Base-by-base conservation (phyloP, 2,329 filamentous ascomycete species). In the Exserohilum rostratum region DNA sequence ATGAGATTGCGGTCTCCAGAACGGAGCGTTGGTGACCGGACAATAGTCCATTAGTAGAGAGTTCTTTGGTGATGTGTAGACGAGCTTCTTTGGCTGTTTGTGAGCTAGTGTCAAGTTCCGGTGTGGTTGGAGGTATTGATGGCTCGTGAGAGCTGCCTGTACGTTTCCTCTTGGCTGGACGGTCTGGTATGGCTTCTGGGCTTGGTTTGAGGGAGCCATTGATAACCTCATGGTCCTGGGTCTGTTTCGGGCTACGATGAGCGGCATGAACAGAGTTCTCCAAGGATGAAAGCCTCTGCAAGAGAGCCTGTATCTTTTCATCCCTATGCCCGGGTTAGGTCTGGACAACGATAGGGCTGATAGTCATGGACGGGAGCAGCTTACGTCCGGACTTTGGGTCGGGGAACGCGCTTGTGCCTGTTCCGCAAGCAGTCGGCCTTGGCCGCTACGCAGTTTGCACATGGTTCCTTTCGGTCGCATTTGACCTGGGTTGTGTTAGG, bases 391-490 rank as follows among this genome's bases (percentile, higher is more conserved):
- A 64, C 53, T 52, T 67, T 70, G 12, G 66, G 65, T 15, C 62
- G 64, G 29, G 64, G 60, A 46, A 59, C 47, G 15, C 65, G 62
- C 43, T 70, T 71, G 45, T 69, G 64, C 25, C 69, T 64, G 27
- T 68, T 70, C 13, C 71, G 68, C n/a, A 73, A 61, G 46, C 70
- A 74, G 10, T 69, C 58, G 6, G 56, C 55, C 46, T 68, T 68
- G 7, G 66, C 59, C 27, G 46, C 50, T 42, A 62, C 39, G 39
- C 71, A 74, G 35, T 69, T 72, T 25, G 59, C 58, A 40, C 71
- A 74, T 30, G 71, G 71, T 15, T 72, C 68, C 40, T 71, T 64
- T 20, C 71, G 68, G 51, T 74, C 66, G 38, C 71, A 74, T 57
- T 72, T 74, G 25, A 74, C 68, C 70, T 73, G 17, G 2, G 39